Base-by-base conservation (phyloP, 129 eudicot species). In the Glebionis coronaria region DNA sequence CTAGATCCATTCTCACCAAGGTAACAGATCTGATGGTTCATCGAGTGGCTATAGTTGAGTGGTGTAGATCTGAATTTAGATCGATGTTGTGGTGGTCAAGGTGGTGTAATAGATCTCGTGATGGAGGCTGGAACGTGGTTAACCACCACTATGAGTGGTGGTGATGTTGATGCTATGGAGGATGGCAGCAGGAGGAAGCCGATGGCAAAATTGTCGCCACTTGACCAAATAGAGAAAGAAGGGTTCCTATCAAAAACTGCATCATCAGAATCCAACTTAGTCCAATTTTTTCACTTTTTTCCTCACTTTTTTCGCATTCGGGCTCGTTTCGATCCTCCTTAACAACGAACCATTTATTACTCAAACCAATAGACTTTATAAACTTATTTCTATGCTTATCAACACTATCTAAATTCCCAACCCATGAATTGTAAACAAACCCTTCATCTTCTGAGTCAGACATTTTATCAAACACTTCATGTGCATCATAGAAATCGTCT, bases 401-500 rank as follows among this genome's bases (percentile, higher is more conserved):
- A 21, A 85, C 85, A 70, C 88, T 88, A 5, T 68, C 86, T 0
- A 87, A 78, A 40, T 83, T 73, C 53, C 62, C 77, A 15, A 78
- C 63, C 96, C 96, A 88, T 21, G 66, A 78, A 4, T 80, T 83
- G 60, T 82, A 84, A 1, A 44, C 60, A 9, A 60, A 15, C 67
- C 76, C 80, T 47, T 82, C 87, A 12, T 83, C 76, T 62, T 82
- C 82, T 58, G 77, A 60, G 68, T 87, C 95, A 61, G 85, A 85
- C 61, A 71, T 66, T 55, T 80, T 68, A 61, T 75, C 59, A 16
- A 81, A 64, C 73, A 85, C 88, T 38, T 88, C 98, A 53, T 72
- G 77, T 58, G 87, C 73, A 61, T 88, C 98, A 55, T 80, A 75
- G 65, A 83, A 92, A 68, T 83, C 85, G 35, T 86, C 86, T 59